Evolutionary conservation across 768 basidiomycete genomes (phyloP).

Genomic region (Podaxis sp.): DNA sequence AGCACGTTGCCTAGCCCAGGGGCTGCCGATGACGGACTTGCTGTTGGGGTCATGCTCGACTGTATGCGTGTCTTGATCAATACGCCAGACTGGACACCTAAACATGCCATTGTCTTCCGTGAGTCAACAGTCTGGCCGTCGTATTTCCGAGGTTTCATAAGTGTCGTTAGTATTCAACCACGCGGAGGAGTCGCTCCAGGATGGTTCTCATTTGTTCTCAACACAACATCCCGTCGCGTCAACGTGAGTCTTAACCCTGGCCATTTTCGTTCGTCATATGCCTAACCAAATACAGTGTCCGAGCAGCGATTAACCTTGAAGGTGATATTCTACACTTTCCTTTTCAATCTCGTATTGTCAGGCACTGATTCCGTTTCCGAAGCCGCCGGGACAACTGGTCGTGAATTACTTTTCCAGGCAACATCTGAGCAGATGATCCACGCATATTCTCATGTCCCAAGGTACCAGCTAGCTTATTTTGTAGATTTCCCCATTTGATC

Average conservation of each 20-base stretch:
- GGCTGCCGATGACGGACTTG: conserved; percentile 83
- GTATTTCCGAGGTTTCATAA: background rate
- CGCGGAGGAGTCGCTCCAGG: conserved; percentile 92
- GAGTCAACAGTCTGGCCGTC: conserved; percentile 26
- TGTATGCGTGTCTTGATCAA: conserved; percentile 71
- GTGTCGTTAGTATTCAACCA: conserved; percentile 78
- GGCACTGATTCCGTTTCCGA: background rate
- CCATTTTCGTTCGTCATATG: background rate
- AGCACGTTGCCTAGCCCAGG: conserved; percentile 87
- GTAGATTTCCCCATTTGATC: background rate
- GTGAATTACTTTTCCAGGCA: conserved; percentile 91
- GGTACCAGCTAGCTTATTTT: conserved; percentile 31
- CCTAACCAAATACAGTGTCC: conserved; percentile 47
- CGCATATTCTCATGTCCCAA: conserved; percentile 81
- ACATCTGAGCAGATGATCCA: conserved; percentile 94
- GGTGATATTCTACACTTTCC: conserved; percentile 33
- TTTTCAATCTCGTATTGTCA: background rate
- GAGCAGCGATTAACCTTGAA: conserved; percentile 89
- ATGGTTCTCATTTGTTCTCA: conserved; percentile 89
- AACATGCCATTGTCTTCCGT: conserved; percentile 81
- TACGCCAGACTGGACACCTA: conserved; percentile 67
- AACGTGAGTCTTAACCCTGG: conserved; percentile 45
- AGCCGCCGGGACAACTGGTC: conserved; percentile 87
- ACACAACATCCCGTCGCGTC: conserved; percentile 77
- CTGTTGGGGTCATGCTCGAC: conserved; percentile 92